Percentiles rank a stretch among this genome's conserved stretches.
Evolutionary conservation across 2,329 filamentous ascomycete species (phyloP).

Genomic region (Botryotinia globosa): DNA sequence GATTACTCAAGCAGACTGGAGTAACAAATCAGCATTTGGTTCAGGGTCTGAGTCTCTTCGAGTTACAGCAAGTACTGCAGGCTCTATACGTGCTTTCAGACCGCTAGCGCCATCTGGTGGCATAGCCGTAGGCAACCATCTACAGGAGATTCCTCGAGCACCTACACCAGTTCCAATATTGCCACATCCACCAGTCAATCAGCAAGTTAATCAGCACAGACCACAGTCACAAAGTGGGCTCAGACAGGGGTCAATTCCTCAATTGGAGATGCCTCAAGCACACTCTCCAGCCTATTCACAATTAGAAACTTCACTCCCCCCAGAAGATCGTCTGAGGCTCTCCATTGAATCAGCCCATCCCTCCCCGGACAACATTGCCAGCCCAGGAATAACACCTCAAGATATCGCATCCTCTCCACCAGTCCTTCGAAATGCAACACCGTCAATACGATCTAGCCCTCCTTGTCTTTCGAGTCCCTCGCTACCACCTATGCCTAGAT

Average conservation of each 20-base stretch:
- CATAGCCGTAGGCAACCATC: conserved; percentile 50
- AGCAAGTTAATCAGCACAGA: conserved; percentile 35
- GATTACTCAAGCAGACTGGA: conserved; percentile 68
- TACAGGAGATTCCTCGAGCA: conserved; percentile 71
- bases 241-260: conserved; percentile 60
- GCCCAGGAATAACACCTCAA: conserved; percentile 66
- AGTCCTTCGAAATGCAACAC: conserved; percentile 61
- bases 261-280: conserved; percentile 37
- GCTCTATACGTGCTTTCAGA: conserved; percentile 80
- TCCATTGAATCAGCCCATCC: conserved; percentile 47
- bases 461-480: conserved; percentile 62
- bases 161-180: conserved; percentile 68
- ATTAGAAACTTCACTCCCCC: conserved; percentile 35
- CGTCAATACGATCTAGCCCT: conserved; percentile 75
- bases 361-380: conserved; percentile 47
- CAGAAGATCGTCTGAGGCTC: conserved; percentile 36
- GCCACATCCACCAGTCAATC: conserved; percentile 31
- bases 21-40: conserved; percentile 70
- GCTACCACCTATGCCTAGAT: conserved; percentile 54
- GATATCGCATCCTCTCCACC: conserved; percentile 91
- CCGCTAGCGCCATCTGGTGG: conserved; percentile 58
- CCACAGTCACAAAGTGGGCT: conserved; percentile 47
- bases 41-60: conserved; percentile 74
- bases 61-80: conserved; percentile 86
- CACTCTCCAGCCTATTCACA: conserved; percentile 44